Conservation (phyloP, 768 basidiomycete species). For the Mycena vitilis region DNA sequence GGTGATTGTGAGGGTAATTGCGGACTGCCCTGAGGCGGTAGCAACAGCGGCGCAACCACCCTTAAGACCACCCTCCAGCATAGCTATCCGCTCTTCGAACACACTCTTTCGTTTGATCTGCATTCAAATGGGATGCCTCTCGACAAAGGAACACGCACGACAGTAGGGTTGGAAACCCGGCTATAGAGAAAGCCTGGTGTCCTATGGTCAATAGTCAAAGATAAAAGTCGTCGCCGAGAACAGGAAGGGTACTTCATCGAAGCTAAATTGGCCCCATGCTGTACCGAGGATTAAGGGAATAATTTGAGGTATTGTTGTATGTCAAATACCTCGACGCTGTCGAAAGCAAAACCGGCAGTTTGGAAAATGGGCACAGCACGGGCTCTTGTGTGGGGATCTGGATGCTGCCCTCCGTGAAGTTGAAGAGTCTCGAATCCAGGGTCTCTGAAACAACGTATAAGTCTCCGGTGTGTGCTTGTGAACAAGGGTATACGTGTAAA, state of each 20-base stretch:
- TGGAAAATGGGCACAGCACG: constrained; percentile 67
- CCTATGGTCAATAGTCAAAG: too few relatives aligned
- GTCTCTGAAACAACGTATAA: constrained; percentile 15
- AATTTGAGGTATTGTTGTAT: too few relatives aligned
- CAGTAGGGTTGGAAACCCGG: constrained; percentile 57
- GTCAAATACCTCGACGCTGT: constrained; percentile 55
- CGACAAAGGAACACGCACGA: too few relatives aligned
- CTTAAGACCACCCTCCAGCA: constrained; percentile 65
- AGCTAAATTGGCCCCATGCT: constrained; percentile 22
- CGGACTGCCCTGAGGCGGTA: constrained; percentile 62
- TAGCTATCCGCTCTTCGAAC: constrained; percentile 67
- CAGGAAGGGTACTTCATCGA: constrained; percentile 34
- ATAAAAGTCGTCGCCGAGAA: too few relatives aligned
- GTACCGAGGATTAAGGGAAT: too few relatives aligned
- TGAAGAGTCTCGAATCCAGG: constrained; percentile 67
- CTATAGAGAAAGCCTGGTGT: constrained; percentile 53
- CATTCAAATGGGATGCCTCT: too few relatives aligned
- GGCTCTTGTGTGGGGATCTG: constrained; percentile 55
- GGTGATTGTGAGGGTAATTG: constrained; percentile 56
- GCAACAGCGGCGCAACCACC: constrained; percentile 66
- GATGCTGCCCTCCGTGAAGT: constrained; percentile 63
- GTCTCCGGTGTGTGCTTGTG: too few relatives aligned
- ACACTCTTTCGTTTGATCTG: too few relatives aligned
- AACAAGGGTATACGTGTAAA: background rate
- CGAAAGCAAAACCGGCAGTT: constrained; percentile 59